A percentile compares a stretch with the other conserved stretches of the same genome.
Evolutionary conservation across 1,284 basidiomycete genomes (phyloP).

Genomic region (Tilletia walkeri): DNA sequence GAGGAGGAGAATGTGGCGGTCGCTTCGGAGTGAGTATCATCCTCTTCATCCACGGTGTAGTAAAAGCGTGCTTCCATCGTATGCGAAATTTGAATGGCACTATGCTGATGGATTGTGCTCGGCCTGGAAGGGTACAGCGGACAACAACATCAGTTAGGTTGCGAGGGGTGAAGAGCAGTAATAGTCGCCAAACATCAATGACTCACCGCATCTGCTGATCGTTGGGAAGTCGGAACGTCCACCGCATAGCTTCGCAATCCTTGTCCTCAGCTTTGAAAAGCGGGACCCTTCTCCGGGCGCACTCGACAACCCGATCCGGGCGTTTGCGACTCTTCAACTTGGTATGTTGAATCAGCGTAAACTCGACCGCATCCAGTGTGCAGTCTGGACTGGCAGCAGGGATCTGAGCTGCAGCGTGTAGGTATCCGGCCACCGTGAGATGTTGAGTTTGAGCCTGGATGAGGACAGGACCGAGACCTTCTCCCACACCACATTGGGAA

Average conservation of each 20-base stretch:
- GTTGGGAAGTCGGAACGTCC: slow-evolving; percentile 18
- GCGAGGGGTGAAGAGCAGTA: too few species aligned
- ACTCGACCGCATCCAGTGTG: slow-evolving; percentile 29
- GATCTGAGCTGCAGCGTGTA: slow-evolving; percentile 31
- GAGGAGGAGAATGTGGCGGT: slow-evolving; percentile 29
- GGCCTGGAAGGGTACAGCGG: slow-evolving; percentile 12
- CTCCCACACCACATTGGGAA: slow-evolving; percentile 30
- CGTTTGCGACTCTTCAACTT: slow-evolving; percentile 33
- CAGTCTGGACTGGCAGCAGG: slow-evolving; percentile 30
- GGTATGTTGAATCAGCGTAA: slow-evolving; percentile 33
- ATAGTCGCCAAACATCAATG: slow-evolving; percentile 22
- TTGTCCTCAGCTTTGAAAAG: slow-evolving; percentile 32
- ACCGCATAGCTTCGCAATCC: slow-evolving; percentile 22
- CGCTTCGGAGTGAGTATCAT: slow-evolving; percentile 20
- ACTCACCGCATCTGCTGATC: slow-evolving; percentile 24
- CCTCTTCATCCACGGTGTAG: not conserved
- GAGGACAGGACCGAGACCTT: slow-evolving; percentile 33
- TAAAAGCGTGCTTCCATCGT: not conserved
- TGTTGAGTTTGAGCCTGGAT: slow-evolving; percentile 33
- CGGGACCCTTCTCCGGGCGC: slow-evolving; percentile 26
- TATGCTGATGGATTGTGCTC: slow-evolving; percentile 34
- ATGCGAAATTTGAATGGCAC: slow-evolving; percentile 22
- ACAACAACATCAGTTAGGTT: not conserved
- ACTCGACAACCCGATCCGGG: slow-evolving; percentile 27
- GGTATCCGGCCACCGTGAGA: slow-evolving; percentile 34